Evolutionary conservation across 805 yeast species (phyloP), one percentile per base, ranked within the genome.

Genomic region (Teunomyces gatunensis): DNA sequence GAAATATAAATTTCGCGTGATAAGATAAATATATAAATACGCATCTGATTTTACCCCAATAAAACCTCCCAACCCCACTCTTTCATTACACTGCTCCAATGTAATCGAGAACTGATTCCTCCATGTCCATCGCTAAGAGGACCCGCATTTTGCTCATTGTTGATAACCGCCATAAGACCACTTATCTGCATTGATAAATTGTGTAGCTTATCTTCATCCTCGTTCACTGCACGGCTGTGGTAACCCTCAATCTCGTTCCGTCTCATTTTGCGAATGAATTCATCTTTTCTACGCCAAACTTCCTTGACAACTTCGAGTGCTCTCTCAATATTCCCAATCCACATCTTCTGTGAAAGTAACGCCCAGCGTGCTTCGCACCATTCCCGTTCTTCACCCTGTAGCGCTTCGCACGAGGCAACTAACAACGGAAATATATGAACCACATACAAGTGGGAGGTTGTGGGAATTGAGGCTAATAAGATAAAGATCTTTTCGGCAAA

Each of bases 41-140:
- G 28, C 29, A 21, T 23, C 39, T n/a, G 23, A 13, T 13, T n/a
- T 23, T 11, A 37, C 11, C 81, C 88, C 44, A 84, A 67, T 30
- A 84, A 60, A 7, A 84, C 84, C 58, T 84, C 89, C 87, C 89
- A 83, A 0, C 83, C 82, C 89, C 89, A 84, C 53, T 84, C 88
- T 54, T 78, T 76, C 88, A 84, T 84, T 12, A 84, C 81, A 0
- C 79, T 67, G 47, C 81, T 78, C 89, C 89, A 84, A 60, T 84
- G 88, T 5, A 81, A 64, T 66, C 78, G 71, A 27, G 80, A 73
- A 41, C 69, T 67, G 36, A 81, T 68, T 1, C 77, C 77, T 30
- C 68, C 70, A 25, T 52, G 53, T 15, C 60, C 54, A 29, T 69
- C 73, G 11, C 67, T 68, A 10, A 67, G 52, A 28, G 64, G 62